Evolutionary conservation across 305 asterid species (phyloP).

Genomic region (Solanum hybrid): DNA sequence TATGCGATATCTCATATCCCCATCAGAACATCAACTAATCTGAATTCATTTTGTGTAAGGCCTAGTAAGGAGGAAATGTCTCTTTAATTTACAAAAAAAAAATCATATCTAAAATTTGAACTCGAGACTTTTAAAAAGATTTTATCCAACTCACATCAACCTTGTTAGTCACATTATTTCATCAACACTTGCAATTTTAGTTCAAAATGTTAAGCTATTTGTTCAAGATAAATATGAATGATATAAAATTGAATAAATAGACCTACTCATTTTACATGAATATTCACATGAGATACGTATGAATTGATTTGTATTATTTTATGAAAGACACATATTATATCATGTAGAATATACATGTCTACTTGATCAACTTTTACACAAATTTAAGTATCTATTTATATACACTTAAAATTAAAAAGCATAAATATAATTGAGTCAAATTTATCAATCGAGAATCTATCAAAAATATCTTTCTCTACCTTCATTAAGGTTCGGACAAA

Average conservation of each 20-base stretch:
- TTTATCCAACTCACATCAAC: background rate
- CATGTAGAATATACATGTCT: background rate
- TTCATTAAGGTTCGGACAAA: too few relatives aligned
- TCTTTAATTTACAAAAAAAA: too few relatives aligned
- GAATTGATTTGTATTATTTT: too few relatives aligned
- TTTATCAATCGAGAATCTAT: background rate
- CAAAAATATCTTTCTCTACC: too few relatives aligned
- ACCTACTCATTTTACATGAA: background rate
- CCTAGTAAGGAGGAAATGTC: background rate
- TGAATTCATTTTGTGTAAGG: background rate
- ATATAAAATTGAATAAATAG: background rate
- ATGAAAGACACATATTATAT: too few relatives aligned
- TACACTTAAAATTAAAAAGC: rapidly evolving
- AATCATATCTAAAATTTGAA: background rate
- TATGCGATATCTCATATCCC: background rate
- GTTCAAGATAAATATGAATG: background rate
- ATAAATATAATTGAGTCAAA: too few relatives aligned
- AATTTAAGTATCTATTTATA: too few relatives aligned
- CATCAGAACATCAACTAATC: background rate
- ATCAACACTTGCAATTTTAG: background rate
- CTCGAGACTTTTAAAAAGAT: background rate
- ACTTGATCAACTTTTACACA: background rate
- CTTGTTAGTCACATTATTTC: background rate
- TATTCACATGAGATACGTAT: background rate
- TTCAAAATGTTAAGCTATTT: background rate